A percentile compares a stretch with the other conserved stretches of the same genome.
Evolutionary conservation across 495 filamentous ascomycete species (phyloP).

Genomic region (Aspergillus baeticus): DNA sequence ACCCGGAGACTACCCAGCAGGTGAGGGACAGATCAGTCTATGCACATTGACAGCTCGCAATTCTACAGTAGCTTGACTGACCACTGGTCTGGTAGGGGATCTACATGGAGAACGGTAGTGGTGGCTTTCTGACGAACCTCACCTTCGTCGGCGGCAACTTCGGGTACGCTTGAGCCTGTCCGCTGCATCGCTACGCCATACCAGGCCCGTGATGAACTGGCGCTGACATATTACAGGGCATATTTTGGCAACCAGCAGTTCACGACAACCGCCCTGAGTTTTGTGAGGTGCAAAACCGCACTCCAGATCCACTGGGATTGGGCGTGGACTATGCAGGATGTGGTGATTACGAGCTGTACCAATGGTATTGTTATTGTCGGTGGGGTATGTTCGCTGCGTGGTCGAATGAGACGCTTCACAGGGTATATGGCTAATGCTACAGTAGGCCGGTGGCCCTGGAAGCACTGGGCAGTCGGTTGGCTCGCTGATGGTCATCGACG

Average conservation of each 20-base stretch:
- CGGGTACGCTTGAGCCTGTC: constrained; percentile 23
- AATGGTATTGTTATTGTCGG: constrained; percentile 24
- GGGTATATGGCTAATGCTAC: too few relatives aligned
- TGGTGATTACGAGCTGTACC: constrained; percentile 27
- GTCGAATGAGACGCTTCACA: too few relatives aligned
- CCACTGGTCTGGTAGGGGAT: neutral
- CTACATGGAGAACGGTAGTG: constrained; percentile 9
- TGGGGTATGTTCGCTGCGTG: constrained; percentile 16
- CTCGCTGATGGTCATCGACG: constrained; percentile 68
- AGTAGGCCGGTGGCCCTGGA: constrained; percentile 17
- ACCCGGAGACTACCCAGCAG: constrained; percentile 29
- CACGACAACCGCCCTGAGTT: constrained; percentile 48
- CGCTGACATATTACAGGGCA: too few relatives aligned
- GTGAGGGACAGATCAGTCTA: too few relatives aligned
- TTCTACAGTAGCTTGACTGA: neutral
- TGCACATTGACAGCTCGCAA: too few relatives aligned
- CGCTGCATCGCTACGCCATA: constrained; percentile 24
- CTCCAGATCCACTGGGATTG: constrained; percentile 58
- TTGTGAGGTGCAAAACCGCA: constrained; percentile 47
- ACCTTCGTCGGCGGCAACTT: constrained; percentile 12
- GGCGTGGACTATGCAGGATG: constrained; percentile 48
- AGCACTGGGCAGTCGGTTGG: constrained; percentile 53
- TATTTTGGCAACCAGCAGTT: constrained; percentile 57
- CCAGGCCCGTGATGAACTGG: too few relatives aligned
- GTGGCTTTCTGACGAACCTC: constrained; percentile 36